Conservation (phyloP, 352 stramenopile species). For the Phytopythium litorale region DNA sequence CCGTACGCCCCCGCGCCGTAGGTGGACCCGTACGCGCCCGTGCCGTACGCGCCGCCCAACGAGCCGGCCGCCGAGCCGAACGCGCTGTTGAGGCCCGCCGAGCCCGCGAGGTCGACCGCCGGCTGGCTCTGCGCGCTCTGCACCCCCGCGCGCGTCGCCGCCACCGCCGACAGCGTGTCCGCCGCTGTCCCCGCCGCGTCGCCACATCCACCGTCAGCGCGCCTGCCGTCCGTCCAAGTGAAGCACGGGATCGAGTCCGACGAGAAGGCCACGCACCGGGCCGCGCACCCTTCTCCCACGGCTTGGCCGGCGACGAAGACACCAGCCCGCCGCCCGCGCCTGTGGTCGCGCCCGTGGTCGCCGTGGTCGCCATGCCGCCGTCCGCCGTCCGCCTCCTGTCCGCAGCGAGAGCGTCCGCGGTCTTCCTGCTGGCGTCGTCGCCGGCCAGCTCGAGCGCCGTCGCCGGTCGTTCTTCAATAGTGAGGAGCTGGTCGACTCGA, state of each 20-base stretch:
- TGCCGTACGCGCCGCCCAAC: conserved; percentile 16
- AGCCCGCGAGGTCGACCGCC: conserved; percentile 5
- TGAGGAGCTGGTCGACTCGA: no score
- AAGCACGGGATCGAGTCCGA: no score
- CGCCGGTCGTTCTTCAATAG: background rate
- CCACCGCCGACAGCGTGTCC: conserved; percentile 13
- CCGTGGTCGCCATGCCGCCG: conserved; percentile 14
- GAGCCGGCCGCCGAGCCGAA: conserved; percentile 8
- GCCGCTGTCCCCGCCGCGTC: conserved; percentile 4
- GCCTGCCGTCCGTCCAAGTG: background rate
- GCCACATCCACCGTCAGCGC: conserved; percentile 4
- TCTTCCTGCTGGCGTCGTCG: conserved; percentile 9
- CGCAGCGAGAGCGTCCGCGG: background rate
- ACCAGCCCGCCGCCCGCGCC: conserved; percentile 1
- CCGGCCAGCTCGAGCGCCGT: background rate
- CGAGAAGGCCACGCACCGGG: conserved; percentile 13
- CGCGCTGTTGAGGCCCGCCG: conserved; percentile 5
- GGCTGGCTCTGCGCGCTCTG: background rate
- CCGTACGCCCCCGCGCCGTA: conserved; percentile 8
- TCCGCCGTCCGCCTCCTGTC: no score
- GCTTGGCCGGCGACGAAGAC: conserved; percentile 29
- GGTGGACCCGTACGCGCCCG: background rate
- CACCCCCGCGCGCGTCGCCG: conserved; percentile 7
- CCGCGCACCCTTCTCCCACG: conserved; percentile 44
- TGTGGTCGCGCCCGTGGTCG: conserved; percentile 22